Base-by-base conservation (phyloP, 106 monocot species). In the Cymbidium sinense region DNA sequence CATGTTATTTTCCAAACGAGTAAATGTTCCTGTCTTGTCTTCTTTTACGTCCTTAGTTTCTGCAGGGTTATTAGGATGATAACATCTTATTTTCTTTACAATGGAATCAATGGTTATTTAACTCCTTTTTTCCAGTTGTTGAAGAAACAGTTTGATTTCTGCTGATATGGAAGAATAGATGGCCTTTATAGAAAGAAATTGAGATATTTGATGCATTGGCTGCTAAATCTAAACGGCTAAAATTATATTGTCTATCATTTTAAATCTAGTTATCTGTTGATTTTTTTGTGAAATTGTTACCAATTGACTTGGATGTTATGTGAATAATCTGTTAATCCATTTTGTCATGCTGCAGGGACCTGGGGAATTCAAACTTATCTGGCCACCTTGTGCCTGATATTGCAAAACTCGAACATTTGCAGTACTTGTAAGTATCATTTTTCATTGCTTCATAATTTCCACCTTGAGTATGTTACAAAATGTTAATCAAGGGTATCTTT, bases 351-450 rank as follows among this genome's bases (percentile, higher is more conserved):
- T 86, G 43, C 83, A 95, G 95, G 79, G 95, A 95, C 77, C 77
- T 95, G 19, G 95, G 95, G 19, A 92, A 88, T 85, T 88, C 92
- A 76, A 90, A 95, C 80, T 79, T 95, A 70, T 88, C 92, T 61
- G 95, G 95, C 13, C 85, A 86, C 73, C 83, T 95, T 73, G 90
- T 88, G 33, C 86, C 92, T 75, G 95, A 88, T 79, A 86, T 95
- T 86, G 92, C 88, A 50, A 88, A 82, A 73, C 89, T 95, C 76
- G 92, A 92, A 75, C 89, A 95, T 83, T 82, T 91, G 75, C 92
- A 92, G 51, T 95, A 95, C 82, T 79, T 95, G 92, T 95, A 85
- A 92, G 88, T 73, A 28, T 73, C 43, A 18, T 77, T 31, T 19
- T 35, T 36, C 23, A 23, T 71, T 21, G n/a, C 5, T 19, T 39